Evolutionary conservation across 2,329 filamentous ascomycete genomes (phyloP), one percentile per base, ranked within the genome.

Genomic region (Claviceps pusilla): DNA sequence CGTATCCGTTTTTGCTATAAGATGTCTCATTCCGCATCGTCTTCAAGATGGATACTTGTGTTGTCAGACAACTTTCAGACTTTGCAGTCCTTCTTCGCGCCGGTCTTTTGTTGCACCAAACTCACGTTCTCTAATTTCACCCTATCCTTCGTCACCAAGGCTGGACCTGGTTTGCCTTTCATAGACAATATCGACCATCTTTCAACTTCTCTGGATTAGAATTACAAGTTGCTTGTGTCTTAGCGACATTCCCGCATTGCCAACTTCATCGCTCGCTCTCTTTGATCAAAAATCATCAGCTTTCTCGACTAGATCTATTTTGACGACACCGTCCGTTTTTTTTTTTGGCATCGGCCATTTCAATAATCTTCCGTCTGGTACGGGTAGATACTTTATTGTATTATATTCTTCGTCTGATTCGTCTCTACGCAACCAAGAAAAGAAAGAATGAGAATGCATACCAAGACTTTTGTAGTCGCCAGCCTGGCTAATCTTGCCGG

Each of bases 401-500:
- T 7, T 41, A n/a, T 41, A 5, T 41, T 41, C 37, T 41, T 16
- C 29, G 0, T 41, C 12, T 47, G 4, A 24, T 16, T 7, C 7
- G 14, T 47, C n/a, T n/a, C 39, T 16, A 14, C 39, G 6, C 5
- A 14, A 41, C 3, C 24, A 19, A 19, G 24, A n/a, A n/a, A 45
- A 11, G 28, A 11, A 48, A 48, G 7, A 35, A 33, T 11, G 7
- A 79, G 68, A 63, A 79, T 79, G 77, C 69, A 71, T 62, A 64
- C 71, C 53, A 76, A 76, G 62, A 66, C 74, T 59, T 63, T 79
- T 58, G 67, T 78, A 53, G 54, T 73, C 48, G 63, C 72, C 78
- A 76, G 80, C 64, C 67, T 89, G 63, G 75, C 77, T 60, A 71
- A 80, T 57, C 61, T 78, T 54, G 79, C 76, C 61, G 77, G 79